Base-by-base conservation (phyloP, 306 rosid species). In the Echinosophora koreensis region DNA sequence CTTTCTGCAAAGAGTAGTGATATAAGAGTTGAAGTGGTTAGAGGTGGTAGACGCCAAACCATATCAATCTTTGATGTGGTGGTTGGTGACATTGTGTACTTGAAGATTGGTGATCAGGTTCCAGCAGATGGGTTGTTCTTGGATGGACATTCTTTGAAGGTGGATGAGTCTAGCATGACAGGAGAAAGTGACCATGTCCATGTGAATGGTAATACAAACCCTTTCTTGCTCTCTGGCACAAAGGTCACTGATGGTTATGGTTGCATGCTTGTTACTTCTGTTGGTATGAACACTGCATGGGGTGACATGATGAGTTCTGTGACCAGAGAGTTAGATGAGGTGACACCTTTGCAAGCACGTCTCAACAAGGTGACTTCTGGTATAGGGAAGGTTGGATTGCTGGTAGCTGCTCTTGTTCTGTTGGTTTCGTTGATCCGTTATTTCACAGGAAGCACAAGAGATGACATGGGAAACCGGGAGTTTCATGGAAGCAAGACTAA, bases 81-180 rank as follows among this genome's bases (percentile, higher is more conserved):
- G 8, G 58, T 67, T 37, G 73, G 73, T 11, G 73, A 67, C 8
- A 13, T 67, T 22, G 39, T 46, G 3, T 28, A 1, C 22, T n/a
- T 67, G 6, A 67, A 46, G 57, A 67, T 67, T 46, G 73, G 73
- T 6, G 73, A 67, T 28, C 73, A 67, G 37, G n/a, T 67, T 47
- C 73, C 73, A 1, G 58, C 58, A 4, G 73, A 67, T 28, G 73
- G 73, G 3, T 44, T 67, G 35, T 47, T 67, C 56, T 5, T 67
- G 5, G 15, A 13, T 3, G 58, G 73, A 4, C 73, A 67, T 67
- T 67, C 73, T 9, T 27, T 47, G 42, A 3, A 22, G 7, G 52
- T 47, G 32, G 73, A 67, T 28, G 73, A 67, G 8, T 67, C 58
- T 12, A 67, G 73, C 3, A 67, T 67, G 58, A 67, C 56, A 22